Base-by-base conservation (phyloP, 257 asterid genomes). In the Solanum lignicaule region DNA sequence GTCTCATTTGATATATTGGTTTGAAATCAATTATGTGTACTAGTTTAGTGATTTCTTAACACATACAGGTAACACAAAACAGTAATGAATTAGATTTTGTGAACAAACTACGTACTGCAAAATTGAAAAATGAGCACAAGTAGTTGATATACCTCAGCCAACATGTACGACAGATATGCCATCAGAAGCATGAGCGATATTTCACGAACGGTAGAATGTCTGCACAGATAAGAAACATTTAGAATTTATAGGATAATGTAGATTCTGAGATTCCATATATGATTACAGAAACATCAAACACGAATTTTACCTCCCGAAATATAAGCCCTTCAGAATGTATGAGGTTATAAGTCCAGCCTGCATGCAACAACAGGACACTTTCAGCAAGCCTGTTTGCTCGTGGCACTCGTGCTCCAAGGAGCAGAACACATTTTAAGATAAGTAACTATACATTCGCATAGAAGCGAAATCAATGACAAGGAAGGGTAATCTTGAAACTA, bases 121-220 rank as follows among this genome's bases (percentile, higher is more conserved):
- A 65, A 25, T 15, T 16, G 36, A 66, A 85, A 60, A 43, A 14
- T 25, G n/a, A 74, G 62, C 4, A 9, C 20, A 65, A 78, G 58
- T 16, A 74, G 7, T 55, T 75, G 6, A 65, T 76, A 88, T 94
- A 97, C 99, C 98, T 97, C 99, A 5, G 99, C 99, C 93, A 95
- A 87, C 96, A 94, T 95, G 95, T 97, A 97, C 87, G 99, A 95
- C 65, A 97, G 97, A 91, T 97, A 95, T 18, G 99, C 95, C 97
- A 95, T 92, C 87, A 97, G 92, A 89, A 91, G 94, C 97, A 94
- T 97, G 83, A 97, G 94, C 74, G 99, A 90, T 85, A 97, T 91
- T 90, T 97, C 99, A 35, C 99, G 98, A 87, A 95, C 93, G 21
- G 94, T 89, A 36, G 98, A 97, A 88, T 95, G 99, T 83, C 99